Evolutionary conservation across 2,329 filamentous ascomycete species (phyloP), one percentile per base, ranked within the genome.

Genomic region (Diaporthe caulivora): DNA sequence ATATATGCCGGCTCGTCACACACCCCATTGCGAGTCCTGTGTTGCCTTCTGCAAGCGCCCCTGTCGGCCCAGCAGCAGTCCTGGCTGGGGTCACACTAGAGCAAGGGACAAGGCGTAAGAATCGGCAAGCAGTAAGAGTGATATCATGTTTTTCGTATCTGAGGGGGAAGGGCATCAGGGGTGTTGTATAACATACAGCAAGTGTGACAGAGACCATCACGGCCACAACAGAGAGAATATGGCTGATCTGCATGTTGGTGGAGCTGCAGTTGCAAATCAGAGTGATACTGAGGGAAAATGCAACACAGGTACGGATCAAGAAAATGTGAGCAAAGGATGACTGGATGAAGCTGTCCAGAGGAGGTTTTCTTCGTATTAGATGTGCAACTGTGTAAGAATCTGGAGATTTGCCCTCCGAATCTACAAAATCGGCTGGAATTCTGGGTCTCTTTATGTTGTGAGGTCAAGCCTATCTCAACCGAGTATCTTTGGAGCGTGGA

Each of bases 21-120:
- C 2, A 64, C 40, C 0, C 18, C 40, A 10, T 64, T 64, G 17
- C 58, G 58, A 47, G 58, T 47, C 17, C 18, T 64, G 40, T 64
- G 58, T 21, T 64, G 58, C 40, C 40, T 64, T n/a, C 40, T 64
- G 26, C 40, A 64, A 21, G 8, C 40, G 24, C 17, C 58, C 40
- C 58, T 44, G 5, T 47, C 58, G 5, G 40, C 15, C 58, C 58
- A 64, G 58, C 58, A 64, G 40, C 40, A 64, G 10, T 64, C 58
- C n/a, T 64, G 58, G 26, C 58, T 64, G 17, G 58, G 58, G 24
- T 64, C 58, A 47, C 58, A 64, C 40, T 64, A 31, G 9, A 64
- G 26, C n/a, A n/a, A n/a, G n/a, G n/a, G n/a, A n/a, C n/a, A 47
- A 26, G 24, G 5, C 0, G 37, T 62, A 17, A 62, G 57, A 13